Evolutionary conservation across 2,329 filamentous ascomycete genomes (phyloP).

Genomic region (Monilinia vaccinii-corymbosi): DNA sequence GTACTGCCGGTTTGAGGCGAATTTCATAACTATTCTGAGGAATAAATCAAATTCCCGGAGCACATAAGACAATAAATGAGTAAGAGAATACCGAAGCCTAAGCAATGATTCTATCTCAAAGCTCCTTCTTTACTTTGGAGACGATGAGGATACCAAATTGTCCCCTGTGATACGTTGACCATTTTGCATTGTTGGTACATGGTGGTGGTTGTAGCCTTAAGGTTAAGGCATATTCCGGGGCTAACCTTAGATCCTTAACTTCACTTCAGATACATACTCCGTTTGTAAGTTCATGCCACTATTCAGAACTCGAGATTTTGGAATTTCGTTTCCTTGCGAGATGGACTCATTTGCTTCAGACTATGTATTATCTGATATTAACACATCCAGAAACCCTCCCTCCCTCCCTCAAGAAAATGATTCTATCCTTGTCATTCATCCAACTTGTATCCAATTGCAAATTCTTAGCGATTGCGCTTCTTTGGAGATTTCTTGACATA

Average conservation of each 20-base stretch:
- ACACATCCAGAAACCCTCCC: background rate
- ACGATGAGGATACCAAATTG: slow-evolving; percentile 4
- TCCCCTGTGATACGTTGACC: slow-evolving; percentile 9
- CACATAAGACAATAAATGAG: background rate
- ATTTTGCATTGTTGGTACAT: background rate
- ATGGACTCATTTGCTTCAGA: background rate
- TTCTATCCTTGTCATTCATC: background rate
- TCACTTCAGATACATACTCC: background rate
- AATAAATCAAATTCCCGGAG: slow-evolving; percentile 1
- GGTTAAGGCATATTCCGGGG: background rate
- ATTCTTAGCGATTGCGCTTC: background rate
- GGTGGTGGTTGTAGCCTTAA: background rate
- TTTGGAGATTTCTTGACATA: background rate
- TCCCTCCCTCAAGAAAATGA: background rate
- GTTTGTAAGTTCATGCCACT: background rate
- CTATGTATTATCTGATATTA: background rate
- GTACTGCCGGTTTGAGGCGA: background rate
- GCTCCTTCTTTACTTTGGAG: background rate
- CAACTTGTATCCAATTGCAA: background rate
- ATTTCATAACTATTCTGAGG: background rate
- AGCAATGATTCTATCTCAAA: background rate
- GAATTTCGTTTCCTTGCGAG: background rate
- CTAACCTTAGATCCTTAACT: background rate
- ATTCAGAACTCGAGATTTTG: background rate
- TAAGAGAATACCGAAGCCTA: background rate